Conservation (phyloP, 768 basidiomycete species). For the Pulveroboletus sp. region DNA sequence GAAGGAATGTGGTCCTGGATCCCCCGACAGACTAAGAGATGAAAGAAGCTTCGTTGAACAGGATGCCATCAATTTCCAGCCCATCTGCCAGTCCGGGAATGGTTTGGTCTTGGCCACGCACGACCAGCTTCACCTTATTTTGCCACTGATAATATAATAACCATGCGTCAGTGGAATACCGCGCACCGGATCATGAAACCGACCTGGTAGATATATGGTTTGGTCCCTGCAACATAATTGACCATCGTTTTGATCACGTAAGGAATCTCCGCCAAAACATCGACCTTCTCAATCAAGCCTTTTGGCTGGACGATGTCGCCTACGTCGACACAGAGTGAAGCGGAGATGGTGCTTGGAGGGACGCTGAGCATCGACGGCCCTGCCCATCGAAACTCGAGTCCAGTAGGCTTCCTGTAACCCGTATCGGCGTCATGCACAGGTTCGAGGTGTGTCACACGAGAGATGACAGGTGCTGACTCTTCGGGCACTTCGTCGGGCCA, state of each 20-base stretch:
- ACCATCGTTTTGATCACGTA: slow-evolving; percentile 88
- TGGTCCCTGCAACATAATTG: slow-evolving; percentile 88
- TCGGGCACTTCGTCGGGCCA: slow-evolving; percentile 60
- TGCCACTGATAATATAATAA: slow-evolving; percentile 40
- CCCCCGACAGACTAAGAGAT: slow-evolving; percentile 47
- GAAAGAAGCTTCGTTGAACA: slow-evolving; percentile 92
- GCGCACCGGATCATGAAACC: slow-evolving; percentile 18
- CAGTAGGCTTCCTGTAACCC: slow-evolving; percentile 68
- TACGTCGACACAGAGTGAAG: slow-evolving; percentile 52
- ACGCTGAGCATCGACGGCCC: slow-evolving; percentile 57
- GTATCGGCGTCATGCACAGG: slow-evolving; percentile 70
- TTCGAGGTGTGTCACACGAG: slow-evolving; percentile 61
- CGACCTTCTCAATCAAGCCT: slow-evolving; percentile 88
- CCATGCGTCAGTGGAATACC: background rate
- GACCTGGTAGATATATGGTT: slow-evolving; percentile 93
- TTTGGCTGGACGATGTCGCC: slow-evolving; percentile 54
- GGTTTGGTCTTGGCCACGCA: slow-evolving; percentile 40
- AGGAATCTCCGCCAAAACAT: slow-evolving; percentile 93
- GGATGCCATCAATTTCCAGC: slow-evolving; percentile 52
- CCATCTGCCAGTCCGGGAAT: slow-evolving; percentile 38
- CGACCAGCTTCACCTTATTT: slow-evolving; percentile 48
- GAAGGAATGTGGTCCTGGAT: background rate
- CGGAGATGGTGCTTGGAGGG: slow-evolving; percentile 50
- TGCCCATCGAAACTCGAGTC: slow-evolving; percentile 73
- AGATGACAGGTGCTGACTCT: slow-evolving; percentile 48